These are phyloP conservation scores for Elongisporangium senticosum DNA, from an alignment of 352 stramenopile species.

Conservation along the genomic window DNA sequence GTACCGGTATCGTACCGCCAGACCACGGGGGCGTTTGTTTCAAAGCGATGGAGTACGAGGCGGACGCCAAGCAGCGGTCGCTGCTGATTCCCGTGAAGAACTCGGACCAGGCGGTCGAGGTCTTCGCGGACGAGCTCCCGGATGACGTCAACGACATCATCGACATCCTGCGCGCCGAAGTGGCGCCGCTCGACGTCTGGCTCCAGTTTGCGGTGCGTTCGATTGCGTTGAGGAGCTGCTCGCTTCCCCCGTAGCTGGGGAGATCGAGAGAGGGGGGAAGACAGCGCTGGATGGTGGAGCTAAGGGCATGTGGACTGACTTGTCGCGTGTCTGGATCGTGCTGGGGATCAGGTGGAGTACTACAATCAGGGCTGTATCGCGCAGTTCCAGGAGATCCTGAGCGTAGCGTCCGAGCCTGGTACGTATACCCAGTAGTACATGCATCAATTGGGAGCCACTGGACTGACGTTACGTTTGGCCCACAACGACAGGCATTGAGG, in stretches of 20 bases:
- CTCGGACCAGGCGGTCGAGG: constrained; percentile 85
- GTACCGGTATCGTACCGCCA: neutral
- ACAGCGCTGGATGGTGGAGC: neutral
- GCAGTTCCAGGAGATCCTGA: constrained; percentile 85
- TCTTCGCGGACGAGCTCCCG: constrained; percentile 87
- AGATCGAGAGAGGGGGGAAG: neutral
- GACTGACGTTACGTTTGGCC: neutral
- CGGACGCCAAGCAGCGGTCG: constrained; percentile 43
- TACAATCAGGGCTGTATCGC: constrained; percentile 79
- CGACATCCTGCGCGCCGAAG: constrained; percentile 86
- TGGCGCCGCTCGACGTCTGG: constrained; percentile 89
- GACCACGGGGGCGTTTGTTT: neutral
- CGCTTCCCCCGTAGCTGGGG: neutral
- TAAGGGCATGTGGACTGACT: neutral
- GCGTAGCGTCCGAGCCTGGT: constrained; percentile 73
- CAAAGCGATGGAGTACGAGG: constrained; percentile 19
- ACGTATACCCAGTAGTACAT: neutral
- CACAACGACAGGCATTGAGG: constrained; percentile 45
- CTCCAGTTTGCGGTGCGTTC: constrained; percentile 82
- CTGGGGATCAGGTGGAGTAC: constrained; percentile 70
- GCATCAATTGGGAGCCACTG: neutral
- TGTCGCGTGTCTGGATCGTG: constrained; percentile 4
- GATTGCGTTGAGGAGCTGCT: neutral
- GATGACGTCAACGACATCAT: constrained; percentile 91
- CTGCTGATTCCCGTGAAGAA: constrained; percentile 90